These are phyloP conservation scores for Fusarium keratoplasticum DNA, from an alignment of 2,329 filamentous ascomycete species.

Conservation along the genomic window DNA sequence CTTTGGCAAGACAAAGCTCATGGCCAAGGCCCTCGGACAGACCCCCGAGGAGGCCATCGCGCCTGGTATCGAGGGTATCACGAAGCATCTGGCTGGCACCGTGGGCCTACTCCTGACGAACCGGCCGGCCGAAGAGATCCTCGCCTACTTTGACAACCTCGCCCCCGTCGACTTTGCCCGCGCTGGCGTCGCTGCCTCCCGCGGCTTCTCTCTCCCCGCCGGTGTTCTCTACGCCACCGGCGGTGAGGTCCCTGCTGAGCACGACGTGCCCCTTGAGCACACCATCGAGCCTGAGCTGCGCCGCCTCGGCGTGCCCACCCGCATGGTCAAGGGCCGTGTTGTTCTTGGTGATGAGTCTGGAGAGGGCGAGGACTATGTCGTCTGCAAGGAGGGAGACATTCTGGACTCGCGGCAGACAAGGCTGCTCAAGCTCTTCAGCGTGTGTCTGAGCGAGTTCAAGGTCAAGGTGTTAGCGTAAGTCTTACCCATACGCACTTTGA, in stretches of 20 bases:
- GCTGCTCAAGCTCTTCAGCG: constrained; percentile 91
- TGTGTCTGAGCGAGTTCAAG: constrained; percentile 91
- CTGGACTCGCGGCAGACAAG: constrained; percentile 94
- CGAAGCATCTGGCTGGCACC: constrained; percentile 78
- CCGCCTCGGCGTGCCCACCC: constrained; percentile 89
- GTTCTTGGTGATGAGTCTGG: constrained; percentile 72
- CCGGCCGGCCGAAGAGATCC: constrained; percentile 74
- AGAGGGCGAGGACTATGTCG: constrained; percentile 70
- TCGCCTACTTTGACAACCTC: constrained; percentile 78
- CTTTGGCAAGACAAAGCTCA: constrained; percentile 99
- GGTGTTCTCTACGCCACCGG: constrained; percentile 85
- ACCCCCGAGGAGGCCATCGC: constrained; percentile 83
- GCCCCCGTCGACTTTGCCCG: constrained; percentile 89
- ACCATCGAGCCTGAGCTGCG: constrained; percentile 91
- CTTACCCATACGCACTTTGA: not conserved
- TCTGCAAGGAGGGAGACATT: constrained; percentile 87
- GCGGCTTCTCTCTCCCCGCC: constrained; percentile 82
- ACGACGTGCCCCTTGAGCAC: constrained; percentile 90
- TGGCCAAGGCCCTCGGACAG: constrained; percentile 91
- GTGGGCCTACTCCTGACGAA: constrained; percentile 94
- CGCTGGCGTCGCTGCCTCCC: constrained; percentile 80
- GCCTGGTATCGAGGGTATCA: constrained; percentile 78
- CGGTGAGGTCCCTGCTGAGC: constrained; percentile 81
- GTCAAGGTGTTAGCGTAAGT: constrained; percentile 80
- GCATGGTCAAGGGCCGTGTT: constrained; percentile 89